A percentile compares a stretch with the other conserved stretches of the same genome.
Conservation (phyloP, 768 basidiomycete genomes). For the Kwoniella dendrophila region DNA sequence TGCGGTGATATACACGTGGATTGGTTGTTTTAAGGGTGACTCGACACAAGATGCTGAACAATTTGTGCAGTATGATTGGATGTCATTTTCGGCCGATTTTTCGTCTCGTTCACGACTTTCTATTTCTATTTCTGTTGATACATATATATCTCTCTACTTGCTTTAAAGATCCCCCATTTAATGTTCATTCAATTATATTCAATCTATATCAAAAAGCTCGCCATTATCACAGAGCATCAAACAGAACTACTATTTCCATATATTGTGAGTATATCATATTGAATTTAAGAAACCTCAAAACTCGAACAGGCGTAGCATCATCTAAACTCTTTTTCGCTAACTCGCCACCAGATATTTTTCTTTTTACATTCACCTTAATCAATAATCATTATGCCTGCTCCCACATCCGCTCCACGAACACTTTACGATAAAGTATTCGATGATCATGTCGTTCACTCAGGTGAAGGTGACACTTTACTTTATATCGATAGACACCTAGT, state of each 20-base stretch:
- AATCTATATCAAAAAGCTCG: slow-evolving; percentile 12
- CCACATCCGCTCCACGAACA: slow-evolving; percentile 72
- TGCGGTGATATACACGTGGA: too few relatives aligned
- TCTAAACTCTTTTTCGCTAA: slow-evolving; percentile 1
- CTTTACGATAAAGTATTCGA: slow-evolving; percentile 99
- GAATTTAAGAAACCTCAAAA: not conserved
- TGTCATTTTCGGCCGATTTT: slow-evolving; percentile 17
- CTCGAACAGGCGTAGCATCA: not conserved
- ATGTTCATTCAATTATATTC: slow-evolving; percentile 11
- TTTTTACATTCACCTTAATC: not conserved
- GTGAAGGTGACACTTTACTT: slow-evolving; percentile 56
- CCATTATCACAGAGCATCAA: not conserved
- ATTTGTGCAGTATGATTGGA: slow-evolving; percentile 1
- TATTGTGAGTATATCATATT: not conserved
- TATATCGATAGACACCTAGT: slow-evolving; percentile 66
- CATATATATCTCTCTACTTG: not conserved
- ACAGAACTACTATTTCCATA: not conserved
- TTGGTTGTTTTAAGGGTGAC: too few relatives aligned
- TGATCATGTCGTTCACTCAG: slow-evolving; percentile 81
- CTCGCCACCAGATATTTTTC: slow-evolving; percentile 14
- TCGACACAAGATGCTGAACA: too few relatives aligned
- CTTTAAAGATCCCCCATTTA: not conserved
- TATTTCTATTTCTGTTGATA: slow-evolving; percentile 3
- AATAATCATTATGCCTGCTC: slow-evolving; percentile 64
- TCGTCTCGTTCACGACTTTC: not conserved